These are phyloP conservation scores for Phanerochaete carnosa DNA, from an alignment of 768 basidiomycete species.

Conservation along the genomic window DNA sequence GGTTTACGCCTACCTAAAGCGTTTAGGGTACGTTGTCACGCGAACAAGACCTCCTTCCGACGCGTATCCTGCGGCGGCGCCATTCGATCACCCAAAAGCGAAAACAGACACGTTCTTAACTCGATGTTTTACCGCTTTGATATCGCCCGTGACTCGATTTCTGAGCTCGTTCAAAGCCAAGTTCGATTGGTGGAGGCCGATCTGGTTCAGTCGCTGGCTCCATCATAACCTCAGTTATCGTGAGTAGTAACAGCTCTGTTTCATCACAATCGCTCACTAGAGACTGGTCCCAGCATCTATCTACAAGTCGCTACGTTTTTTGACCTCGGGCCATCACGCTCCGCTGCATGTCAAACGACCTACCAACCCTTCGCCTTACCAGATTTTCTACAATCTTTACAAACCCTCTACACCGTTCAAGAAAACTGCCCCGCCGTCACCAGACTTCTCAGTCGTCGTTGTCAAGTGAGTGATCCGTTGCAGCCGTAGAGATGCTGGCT, in stretches of 20 bases:
- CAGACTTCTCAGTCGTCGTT: constrained; percentile 85
- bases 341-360: constrained; percentile 38
- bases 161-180: constrained; percentile 26
- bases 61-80: constrained; percentile 49
- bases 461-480: constrained; percentile 60
- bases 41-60: constrained; percentile 62
- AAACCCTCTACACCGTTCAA: constrained; percentile 86
- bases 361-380: constrained; percentile 53
- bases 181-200: constrained; percentile 66
- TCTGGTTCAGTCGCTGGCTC: constrained; percentile 47
- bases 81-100: constrained; percentile 20
- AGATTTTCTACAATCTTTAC: constrained; percentile 86
- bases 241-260: constrained; percentile 28
- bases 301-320: constrained; percentile 67
- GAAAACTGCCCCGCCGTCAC: constrained; percentile 69
- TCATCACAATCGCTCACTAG: constrained; percentile 5
- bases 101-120: constrained; percentile 27
- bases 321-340: constrained; percentile 59
- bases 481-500: neutral
- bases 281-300: constrained; percentile 48
- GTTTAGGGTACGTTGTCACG: constrained; percentile 86
- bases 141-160: constrained; percentile 23
- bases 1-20: constrained; percentile 91
- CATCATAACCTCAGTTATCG: constrained; percentile 50
- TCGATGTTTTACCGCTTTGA: constrained; percentile 28